phyloP scores from a whole-genome alignment of 257 asterid genomes.

The Buddleja alternifolia region DNA sequence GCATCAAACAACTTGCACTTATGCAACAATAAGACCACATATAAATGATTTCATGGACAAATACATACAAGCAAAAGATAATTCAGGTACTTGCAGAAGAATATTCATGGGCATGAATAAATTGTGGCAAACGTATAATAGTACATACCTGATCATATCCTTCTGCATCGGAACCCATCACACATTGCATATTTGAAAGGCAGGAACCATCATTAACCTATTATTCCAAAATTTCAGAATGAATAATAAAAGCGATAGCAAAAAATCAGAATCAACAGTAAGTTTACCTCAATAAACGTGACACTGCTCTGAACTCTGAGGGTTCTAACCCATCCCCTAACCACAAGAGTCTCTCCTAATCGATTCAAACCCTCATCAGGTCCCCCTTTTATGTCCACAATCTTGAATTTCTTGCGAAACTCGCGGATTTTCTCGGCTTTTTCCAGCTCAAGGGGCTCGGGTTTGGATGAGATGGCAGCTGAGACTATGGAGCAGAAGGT shows the following conservation, averaged over 20 bases:
- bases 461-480: conserved; percentile 58
- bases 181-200: conserved; percentile 97
- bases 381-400: conserved; percentile 83
- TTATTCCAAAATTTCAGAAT: conserved; percentile 9
- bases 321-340: conserved; percentile 95
- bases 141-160: conserved; percentile 97
- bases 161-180: conserved; percentile 74
- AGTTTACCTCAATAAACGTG: conserved; percentile 76
- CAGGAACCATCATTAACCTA: conserved; percentile 98
- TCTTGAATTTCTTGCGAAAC: conserved; percentile 65
- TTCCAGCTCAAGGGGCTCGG: conserved; percentile 44
- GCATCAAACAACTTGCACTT: conserved; percentile 3
- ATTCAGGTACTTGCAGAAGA: not conserved
- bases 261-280: not conserved
- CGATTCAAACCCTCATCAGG: conserved; percentile 69
- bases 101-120: conserved; percentile 24
- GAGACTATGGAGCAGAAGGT: conserved; percentile 57
- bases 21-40: not conserved
- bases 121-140: conserved; percentile 8
- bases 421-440: conserved; percentile 58
- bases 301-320: conserved; percentile 85
- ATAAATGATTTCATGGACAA: not conserved
- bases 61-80: not conserved
- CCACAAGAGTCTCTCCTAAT: conserved; percentile 71
- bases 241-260: not conserved